Percentiles rank a stretch among this genome's conserved stretches.
Evolutionary conservation across 768 basidiomycete genomes (phyloP).

Genomic region (Hebeloma cylindrosporum): DNA sequence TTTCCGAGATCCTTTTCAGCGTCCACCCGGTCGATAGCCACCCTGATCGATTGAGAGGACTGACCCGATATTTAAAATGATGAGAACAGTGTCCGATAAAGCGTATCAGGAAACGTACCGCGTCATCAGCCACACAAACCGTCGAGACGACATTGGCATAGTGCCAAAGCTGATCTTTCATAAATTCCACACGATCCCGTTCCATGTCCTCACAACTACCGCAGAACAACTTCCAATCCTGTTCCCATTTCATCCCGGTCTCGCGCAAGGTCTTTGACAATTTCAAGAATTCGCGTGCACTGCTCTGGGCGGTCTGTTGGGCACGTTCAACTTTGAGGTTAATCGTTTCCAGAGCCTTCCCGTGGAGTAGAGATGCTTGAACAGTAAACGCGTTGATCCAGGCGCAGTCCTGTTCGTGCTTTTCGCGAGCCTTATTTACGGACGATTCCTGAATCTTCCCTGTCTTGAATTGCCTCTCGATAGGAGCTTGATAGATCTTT

Average conservation of each 20-base stretch:
- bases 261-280: constrained; percentile 79
- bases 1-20: constrained; percentile 84
- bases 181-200: constrained; percentile 90
- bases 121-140: constrained; percentile 93
- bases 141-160: constrained; percentile 97
- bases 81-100: not conserved
- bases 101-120: constrained; percentile 53
- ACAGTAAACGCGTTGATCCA: constrained; percentile 94
- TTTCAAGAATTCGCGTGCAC: constrained; percentile 91
- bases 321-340: constrained; percentile 84
- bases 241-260: constrained; percentile 85
- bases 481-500: constrained; percentile 65
- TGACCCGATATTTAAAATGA: constrained; percentile 34
- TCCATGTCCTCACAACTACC: constrained; percentile 96
- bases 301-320: constrained; percentile 86
- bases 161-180: constrained; percentile 94
- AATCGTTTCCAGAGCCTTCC: constrained; percentile 90
- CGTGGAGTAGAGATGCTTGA: constrained; percentile 87
- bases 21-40: constrained; percentile 87
- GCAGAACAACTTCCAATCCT: constrained; percentile 92
- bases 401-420: constrained; percentile 90
- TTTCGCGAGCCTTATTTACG: constrained; percentile 86
- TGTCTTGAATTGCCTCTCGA: constrained; percentile 90
- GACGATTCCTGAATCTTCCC: constrained; percentile 86
- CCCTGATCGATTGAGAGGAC: constrained; percentile 90